Evolutionary conservation across 805 yeast species (phyloP).

Genomic region (Yamadazyma scolyti): DNA sequence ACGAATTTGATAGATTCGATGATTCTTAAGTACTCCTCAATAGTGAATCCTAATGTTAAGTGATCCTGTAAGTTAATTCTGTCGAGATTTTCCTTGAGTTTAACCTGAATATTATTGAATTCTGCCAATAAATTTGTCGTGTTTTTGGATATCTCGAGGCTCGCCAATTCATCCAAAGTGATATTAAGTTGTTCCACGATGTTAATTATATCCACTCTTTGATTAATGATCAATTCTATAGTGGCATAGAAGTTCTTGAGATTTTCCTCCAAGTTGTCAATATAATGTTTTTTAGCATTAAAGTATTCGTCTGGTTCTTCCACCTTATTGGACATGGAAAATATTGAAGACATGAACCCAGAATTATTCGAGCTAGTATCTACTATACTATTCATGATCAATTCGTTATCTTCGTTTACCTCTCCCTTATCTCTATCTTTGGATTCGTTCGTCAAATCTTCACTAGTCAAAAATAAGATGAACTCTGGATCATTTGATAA

Average conservation of each 20-base stretch:
- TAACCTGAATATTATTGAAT: conserved; percentile 68
- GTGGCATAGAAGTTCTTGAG: conserved; percentile 66
- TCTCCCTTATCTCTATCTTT: conserved; percentile 64
- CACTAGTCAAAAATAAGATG: conserved; percentile 70
- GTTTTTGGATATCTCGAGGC: conserved; percentile 67
- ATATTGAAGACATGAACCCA: conserved; percentile 68
- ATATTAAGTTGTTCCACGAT: conserved; percentile 66
- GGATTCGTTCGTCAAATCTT: conserved; percentile 63
- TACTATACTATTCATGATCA: conserved; percentile 31
- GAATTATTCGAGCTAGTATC: conserved; percentile 20
- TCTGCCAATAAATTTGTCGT: conserved; percentile 62
- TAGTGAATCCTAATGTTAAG: conserved; percentile 77
- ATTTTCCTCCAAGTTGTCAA: conserved; percentile 71
- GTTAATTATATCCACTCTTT: conserved; percentile 67
- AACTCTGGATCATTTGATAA: conserved; percentile 75
- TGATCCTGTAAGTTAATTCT: conserved; percentile 82
- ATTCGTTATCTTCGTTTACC: conserved; percentile 37
- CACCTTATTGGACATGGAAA: conserved; percentile 64
- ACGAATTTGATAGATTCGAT: conserved; percentile 72
- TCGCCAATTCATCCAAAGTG: conserved; percentile 56
- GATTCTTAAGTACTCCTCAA: conserved; percentile 81
- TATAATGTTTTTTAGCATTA: conserved; percentile 59
- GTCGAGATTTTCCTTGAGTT: conserved; percentile 69
- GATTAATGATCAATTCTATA: conserved; percentile 68
- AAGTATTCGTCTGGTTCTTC: conserved; percentile 80